phyloP scores from a whole-genome alignment of 345 rosid species.

The Arabidopsis suecica region DNA sequence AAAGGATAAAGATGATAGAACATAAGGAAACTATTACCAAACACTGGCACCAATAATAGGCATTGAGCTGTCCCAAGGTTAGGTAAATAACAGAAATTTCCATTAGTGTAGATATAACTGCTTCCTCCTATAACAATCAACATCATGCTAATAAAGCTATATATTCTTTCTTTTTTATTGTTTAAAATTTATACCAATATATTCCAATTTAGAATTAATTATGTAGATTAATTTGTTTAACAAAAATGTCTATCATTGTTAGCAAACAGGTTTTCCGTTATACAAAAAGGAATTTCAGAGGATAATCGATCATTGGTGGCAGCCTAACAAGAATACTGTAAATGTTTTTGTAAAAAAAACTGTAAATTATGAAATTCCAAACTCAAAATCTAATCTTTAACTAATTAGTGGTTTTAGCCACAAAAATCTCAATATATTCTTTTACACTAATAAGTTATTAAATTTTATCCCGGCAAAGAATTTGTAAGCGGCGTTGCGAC shows the following conservation, averaged over 20 bases:
- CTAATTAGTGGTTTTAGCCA: too few species aligned
- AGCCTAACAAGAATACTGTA: not conserved
- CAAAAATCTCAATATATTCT: not conserved
- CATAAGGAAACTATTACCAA: not conserved
- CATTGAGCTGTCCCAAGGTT: not conserved
- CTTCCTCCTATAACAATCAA: not conserved
- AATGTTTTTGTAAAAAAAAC: too few species aligned
- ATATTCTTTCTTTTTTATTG: not conserved
- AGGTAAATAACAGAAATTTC: constrained; percentile 5
- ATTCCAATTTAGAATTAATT: not conserved
- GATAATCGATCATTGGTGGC: not conserved
- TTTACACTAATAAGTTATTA: not conserved
- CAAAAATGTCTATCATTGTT: not conserved
- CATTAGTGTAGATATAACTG: not conserved
- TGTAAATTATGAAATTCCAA: not conserved
- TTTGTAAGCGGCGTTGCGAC: constrained; percentile 1
- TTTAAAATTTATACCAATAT: not conserved
- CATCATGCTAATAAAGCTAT: not conserved
- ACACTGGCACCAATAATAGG: not conserved
- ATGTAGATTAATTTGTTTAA: not conserved
- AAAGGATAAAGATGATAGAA: not conserved
- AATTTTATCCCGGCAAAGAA: not conserved
- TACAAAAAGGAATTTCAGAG: not conserved
- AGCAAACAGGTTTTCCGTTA: not conserved
- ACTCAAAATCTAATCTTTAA: not conserved